Percentiles rank a stretch among this genome's conserved stretches.
phyloP scores from a whole-genome alignment of 768 basidiomycete species.

The Auricularia sp. region DNA sequence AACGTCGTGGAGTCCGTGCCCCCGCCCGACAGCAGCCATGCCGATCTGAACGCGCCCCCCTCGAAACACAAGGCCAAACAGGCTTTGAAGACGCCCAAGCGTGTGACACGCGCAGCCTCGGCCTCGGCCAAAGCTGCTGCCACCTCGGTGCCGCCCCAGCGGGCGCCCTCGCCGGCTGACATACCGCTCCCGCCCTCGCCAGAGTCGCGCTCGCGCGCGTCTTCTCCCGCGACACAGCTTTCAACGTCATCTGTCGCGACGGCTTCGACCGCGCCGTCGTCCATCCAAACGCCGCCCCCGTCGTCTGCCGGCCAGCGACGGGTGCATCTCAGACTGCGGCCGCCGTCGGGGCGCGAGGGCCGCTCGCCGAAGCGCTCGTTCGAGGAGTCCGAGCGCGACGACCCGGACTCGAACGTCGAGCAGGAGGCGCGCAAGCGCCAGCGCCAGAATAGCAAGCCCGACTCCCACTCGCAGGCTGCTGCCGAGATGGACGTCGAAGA shows the following conservation, averaged over 20 bases:
- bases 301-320: slow-evolving; percentile 1
- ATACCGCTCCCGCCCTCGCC: not conserved
- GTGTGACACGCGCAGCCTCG: slow-evolving; percentile 4
- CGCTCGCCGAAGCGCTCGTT: slow-evolving; percentile 52
- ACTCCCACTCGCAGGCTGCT: slow-evolving; percentile 1
- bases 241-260: not conserved
- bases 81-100: not conserved
- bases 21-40: slow-evolving; percentile 13
- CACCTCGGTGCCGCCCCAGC: not conserved
- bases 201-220: not conserved
- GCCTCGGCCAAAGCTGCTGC: not conserved
- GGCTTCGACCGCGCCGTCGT: not conserved
- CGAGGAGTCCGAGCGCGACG: slow-evolving; percentile 40
- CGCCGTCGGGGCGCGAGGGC: slow-evolving; percentile 18
- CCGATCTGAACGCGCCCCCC: slow-evolving; percentile 22
- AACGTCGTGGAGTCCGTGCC: slow-evolving; percentile 43
- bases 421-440: slow-evolving; percentile 9
- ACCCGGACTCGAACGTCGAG: slow-evolving; percentile 15
- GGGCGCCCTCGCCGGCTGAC: not conserved
- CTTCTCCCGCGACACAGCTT: not conserved
- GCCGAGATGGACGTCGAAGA: slow-evolving; percentile 17
- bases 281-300: not conserved
- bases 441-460: not conserved
- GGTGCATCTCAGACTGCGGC: slow-evolving; percentile 15
- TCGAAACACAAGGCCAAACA: slow-evolving; percentile 12